Base-by-base conservation (phyloP, 192 early-diverging fungal genomes). In the Coemansia sp. region DNA sequence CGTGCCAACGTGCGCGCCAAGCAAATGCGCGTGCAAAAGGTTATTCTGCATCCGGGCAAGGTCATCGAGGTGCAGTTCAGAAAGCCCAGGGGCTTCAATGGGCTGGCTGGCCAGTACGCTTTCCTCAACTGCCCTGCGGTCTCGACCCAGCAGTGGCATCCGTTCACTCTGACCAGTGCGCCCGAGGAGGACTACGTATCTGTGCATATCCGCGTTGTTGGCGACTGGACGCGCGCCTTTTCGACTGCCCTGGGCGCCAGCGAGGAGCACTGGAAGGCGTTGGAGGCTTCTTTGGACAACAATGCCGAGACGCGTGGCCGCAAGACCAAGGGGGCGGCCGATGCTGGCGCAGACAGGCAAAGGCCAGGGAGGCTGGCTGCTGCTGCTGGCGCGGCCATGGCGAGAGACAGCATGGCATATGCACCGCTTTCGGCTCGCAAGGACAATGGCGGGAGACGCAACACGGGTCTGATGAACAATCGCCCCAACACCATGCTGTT, bases 151-250 rank as follows among this genome's bases (percentile, higher is more conserved):
- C 84, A 91, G 71, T 91, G 90, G 90, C 91, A 92, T 60, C 91
- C 91, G 2, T 92, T 92, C 74, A 92, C 91, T 13, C 79, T 92
- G 49, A 92, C 91, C 20, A 91, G 89, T 24, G 86, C 89, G 20
- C 91, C 91, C 7, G 80, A 92, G 67, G 91, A 92, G 61, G 83
- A 85, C 60, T 90, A 88, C 45, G 66, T 89, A 23, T 87, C 86
- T 4, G 66, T 92, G 30, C 91, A 92, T 59, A 89, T 92, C 45
- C 85, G 90, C 61, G 83, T 89, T 8, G 88, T 81, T 8, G 90
- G 90, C 34, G 88, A 90, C 75, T 91, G 85, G 85, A 91, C 90
- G 28, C 81, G 72, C 0, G 72, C 70, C 20, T 89, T 92, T 70
- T 85, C 90, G 18, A 65, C 72, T n/a, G 81, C 87, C 1, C 65